Base-by-base conservation (phyloP, 768 basidiomycete genomes). In the Naematelia aurantialba region DNA sequence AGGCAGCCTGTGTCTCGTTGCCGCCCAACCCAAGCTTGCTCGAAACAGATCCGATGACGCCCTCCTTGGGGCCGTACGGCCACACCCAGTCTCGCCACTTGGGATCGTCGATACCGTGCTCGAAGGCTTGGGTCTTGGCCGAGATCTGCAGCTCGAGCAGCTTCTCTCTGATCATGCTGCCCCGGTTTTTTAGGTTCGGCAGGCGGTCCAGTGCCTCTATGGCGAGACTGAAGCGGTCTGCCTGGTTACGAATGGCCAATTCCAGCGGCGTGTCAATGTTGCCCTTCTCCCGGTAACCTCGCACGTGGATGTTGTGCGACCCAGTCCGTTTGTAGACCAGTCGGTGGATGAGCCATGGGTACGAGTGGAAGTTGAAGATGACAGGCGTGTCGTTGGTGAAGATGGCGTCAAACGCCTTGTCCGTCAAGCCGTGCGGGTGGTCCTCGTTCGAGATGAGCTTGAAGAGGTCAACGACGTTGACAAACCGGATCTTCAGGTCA, bases 381-480 rank as follows among this genome's bases (percentile, higher is more conserved):
- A 91, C 78, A 4, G 72, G 70, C 60, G 69, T 72, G 64, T 75
- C 72, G 22, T 59, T 58, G 24, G 74, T 75, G 60, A 75, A 73
- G 56, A 73, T 56, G 30, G 62, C 60, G 29, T 61, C 57, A 54
- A 60, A 69, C 21, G 62, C 67, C 25, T 55, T 54, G 49, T 67
- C 67, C 44, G 61, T 66, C 10, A 76, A 58, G 14, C 72, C 74
- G 59, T 76, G 74, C 5, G 74, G 72, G 62, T 76, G 74, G 13
- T 82, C 79, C 54, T 85, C 86, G 19, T 73, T 73, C 3, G 82
- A 80, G 39, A 83, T 83, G 49, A 94, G 82, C 60, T 91, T 86
- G 86, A 94, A 89, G 46, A 92, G 81, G 68, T 93, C 91, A 53
- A 89, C 89, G 55, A 93, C 87, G 65, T 93, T 93, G 56, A 93